Evolutionary conservation across 495 filamentous ascomycete species (phyloP).

Genomic region (Annulohypoxylon nitens): DNA sequence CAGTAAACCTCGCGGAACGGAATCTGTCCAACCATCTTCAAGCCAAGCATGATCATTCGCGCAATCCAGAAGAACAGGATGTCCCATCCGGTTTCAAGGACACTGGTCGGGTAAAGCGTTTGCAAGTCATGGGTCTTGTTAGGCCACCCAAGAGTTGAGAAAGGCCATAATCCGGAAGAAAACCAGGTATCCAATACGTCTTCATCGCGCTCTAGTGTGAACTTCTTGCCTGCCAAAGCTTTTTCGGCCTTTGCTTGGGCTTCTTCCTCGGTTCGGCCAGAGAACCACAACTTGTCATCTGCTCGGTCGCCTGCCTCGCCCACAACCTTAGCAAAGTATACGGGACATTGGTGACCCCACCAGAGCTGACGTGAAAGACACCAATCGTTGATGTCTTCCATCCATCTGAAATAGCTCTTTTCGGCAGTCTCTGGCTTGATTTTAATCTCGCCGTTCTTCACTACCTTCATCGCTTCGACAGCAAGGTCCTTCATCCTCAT

Average conservation of each 20-base stretch:
- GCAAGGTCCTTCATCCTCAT: constrained; percentile 63
- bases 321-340: constrained; percentile 78
- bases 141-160: constrained; percentile 86
- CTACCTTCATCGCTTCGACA: constrained; percentile 72
- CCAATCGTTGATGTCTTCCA: constrained; percentile 82
- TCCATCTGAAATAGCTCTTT: constrained; percentile 80
- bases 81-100: constrained; percentile 87
- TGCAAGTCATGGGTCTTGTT: constrained; percentile 73
- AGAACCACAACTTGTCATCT: constrained; percentile 75
- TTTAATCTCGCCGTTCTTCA: constrained; percentile 75
- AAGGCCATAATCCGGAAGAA: constrained; percentile 83
- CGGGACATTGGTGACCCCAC: constrained; percentile 87
- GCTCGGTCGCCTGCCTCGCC: constrained; percentile 67
- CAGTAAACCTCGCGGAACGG: constrained; percentile 86
- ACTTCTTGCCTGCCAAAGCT: constrained; percentile 77
- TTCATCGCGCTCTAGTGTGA: constrained; percentile 73
- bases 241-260: constrained; percentile 69
- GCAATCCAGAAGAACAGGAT: constrained; percentile 90
- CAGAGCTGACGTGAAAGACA: constrained; percentile 85
- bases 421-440: constrained; percentile 77
- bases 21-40: constrained; percentile 81
- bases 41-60: constrained; percentile 83
- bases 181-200: constrained; percentile 91
- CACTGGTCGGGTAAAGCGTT: constrained; percentile 78
- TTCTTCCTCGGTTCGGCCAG: constrained; percentile 74